Percentiles rank a stretch among this genome's conserved stretches.
Evolutionary conservation across 805 yeast genomes (phyloP).

Genomic region (Metschnikowia kofuensis): DNA sequence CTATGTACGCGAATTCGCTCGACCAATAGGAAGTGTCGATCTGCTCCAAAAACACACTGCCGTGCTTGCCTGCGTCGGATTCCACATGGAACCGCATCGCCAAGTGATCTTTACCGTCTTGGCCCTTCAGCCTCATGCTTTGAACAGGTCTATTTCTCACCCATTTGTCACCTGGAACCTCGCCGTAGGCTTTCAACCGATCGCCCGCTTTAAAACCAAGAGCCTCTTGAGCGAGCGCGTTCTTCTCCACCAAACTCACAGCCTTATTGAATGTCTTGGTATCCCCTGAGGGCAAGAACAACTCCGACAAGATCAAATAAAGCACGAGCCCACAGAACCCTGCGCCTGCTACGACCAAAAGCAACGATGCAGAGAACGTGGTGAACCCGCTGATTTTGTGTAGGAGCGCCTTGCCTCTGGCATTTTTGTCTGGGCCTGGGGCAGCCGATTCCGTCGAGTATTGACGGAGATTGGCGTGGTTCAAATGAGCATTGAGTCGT

Average conservation of each 20-base stretch:
- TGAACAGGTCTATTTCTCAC: slow-evolving; percentile 84
- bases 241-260: slow-evolving; percentile 70
- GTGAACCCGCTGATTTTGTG: slow-evolving; percentile 51
- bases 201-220: slow-evolving; percentile 53
- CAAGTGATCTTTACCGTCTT: slow-evolving; percentile 76
- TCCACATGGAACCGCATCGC: slow-evolving; percentile 86
- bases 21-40: slow-evolving; percentile 62
- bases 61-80: slow-evolving; percentile 58
- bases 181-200: slow-evolving; percentile 83
- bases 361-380: slow-evolving; percentile 59
- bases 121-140: slow-evolving; percentile 62
- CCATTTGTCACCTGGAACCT: slow-evolving; percentile 69
- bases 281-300: slow-evolving; percentile 87
- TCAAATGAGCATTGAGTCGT: not conserved
- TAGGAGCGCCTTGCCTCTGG: slow-evolving; percentile 42
- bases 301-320: slow-evolving; percentile 73
- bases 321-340: slow-evolving; percentile 67
- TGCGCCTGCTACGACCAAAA: slow-evolving; percentile 63
- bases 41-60: slow-evolving; percentile 77
- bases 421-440: slow-evolving; percentile 34
- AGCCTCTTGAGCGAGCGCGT: slow-evolving; percentile 53
- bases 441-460: slow-evolving; percentile 25
- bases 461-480: not conserved
- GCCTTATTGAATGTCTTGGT: slow-evolving; percentile 88
- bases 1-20: slow-evolving; percentile 69